Evolutionary conservation across 352 stramenopile species (phyloP), one percentile per base, ranked within the genome.

Genomic region (Halophytophthora polymorphica): DNA sequence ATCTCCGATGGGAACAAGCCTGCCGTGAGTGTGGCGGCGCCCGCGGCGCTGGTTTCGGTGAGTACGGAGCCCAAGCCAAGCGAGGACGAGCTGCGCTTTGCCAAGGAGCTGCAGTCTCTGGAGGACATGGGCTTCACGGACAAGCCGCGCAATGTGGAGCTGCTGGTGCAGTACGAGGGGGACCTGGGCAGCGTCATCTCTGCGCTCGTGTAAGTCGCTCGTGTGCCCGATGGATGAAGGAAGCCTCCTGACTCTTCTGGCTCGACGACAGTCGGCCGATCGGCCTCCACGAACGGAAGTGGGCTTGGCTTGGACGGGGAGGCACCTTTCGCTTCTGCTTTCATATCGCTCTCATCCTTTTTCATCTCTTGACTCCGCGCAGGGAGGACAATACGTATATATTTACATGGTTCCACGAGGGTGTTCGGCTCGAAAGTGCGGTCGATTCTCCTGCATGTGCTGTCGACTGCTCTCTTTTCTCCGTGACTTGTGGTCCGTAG

Each of bases 121-220:
- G 63, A 46, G 1, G 73, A 88, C 31, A 93, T 93, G 83, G 80
- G 83, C 25, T 93, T 93, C 38, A 61, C 56, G 31, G 71, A 91
- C 53, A 72, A 69, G 8, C 39, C 71, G 10, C 68, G 58, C 57
- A 89, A 85, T 61, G 50, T 77, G 31, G 47, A 65, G 35, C 64
- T 93, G 34, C 64, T 93, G 11, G 66, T 68, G 19, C 58, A 74
- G 42, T 55, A 86, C 59, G 56, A 86, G 2, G 78, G 83, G 37
- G 66, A 91, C 58, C 64, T 93, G 42, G 72, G 80, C 29, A 68
- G 66, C 28, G 80, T 91, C 35, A 77, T 93, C 59, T 80, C 61
- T 23, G 66, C 59, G 18, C 61, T 91, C 15, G 22, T 76, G 37
- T 59, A 64, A 41, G 14, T 41, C 18, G 12, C 11, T 38, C n/a